These are phyloP conservation scores for Candida stauntonica DNA, from an alignment of 805 yeast genomes.

Conservation along the genomic window DNA sequence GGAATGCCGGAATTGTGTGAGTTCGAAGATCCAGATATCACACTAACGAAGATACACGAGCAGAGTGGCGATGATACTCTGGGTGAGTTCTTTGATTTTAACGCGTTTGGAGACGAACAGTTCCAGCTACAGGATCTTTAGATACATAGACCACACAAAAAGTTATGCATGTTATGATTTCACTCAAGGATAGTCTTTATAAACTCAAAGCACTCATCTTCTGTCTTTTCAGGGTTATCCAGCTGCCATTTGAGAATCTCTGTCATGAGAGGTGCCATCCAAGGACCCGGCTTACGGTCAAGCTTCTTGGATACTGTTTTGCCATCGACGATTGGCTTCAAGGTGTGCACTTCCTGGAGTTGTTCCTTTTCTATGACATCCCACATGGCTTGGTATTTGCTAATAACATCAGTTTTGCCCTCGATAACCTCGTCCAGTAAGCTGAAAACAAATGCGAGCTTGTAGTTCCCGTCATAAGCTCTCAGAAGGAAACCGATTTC, in stretches of 20 bases:
- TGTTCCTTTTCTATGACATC: slow-evolving; percentile 13
- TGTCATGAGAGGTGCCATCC: slow-evolving; percentile 63
- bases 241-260: slow-evolving; percentile 70
- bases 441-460: slow-evolving; percentile 34
- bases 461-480: slow-evolving; percentile 49
- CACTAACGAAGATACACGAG: slow-evolving; percentile 2
- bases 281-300: slow-evolving; percentile 73
- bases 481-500: slow-evolving; percentile 58
- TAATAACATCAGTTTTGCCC: neutral
- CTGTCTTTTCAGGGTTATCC: slow-evolving; percentile 55
- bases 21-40: slow-evolving; percentile 7
- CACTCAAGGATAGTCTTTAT: slow-evolving; percentile 16
- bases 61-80: slow-evolving; percentile 11
- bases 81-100: slow-evolving; percentile 23
- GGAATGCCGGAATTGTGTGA: slow-evolving; percentile 9
- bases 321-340: slow-evolving; percentile 75
- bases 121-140: slow-evolving; percentile 6
- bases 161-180: slow-evolving; percentile 7
- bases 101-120: slow-evolving; percentile 22
- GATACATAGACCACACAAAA: neutral
- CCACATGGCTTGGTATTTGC: slow-evolving; percentile 18
- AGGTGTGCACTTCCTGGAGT: slow-evolving; percentile 33
- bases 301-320: slow-evolving; percentile 53
- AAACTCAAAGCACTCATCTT: slow-evolving; percentile 51
- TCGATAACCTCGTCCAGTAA: slow-evolving; percentile 15